Evolutionary conservation across 805 yeast species (phyloP), one percentile per base, ranked within the genome.

Genomic region (Wickerhamomyces rabaulensis): DNA sequence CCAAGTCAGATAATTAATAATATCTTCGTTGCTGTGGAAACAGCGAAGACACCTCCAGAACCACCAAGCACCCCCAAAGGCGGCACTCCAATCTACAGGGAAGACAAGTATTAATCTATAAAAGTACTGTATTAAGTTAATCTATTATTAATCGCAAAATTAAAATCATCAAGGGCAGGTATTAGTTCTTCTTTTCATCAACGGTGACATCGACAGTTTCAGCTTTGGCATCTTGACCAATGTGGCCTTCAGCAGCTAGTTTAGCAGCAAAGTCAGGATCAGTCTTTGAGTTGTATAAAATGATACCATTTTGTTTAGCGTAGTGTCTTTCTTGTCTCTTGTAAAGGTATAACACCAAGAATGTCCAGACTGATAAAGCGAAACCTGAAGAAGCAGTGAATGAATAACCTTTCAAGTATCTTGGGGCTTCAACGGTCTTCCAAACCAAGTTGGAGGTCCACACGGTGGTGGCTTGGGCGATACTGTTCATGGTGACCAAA

Each of bases 391-490:
- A 58, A 4, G 56, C 50, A 19, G 51, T 55, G 29, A 52, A 47
- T 39, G 78, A 72, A 35, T 66, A 80, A 49, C 86, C 87, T 52
- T 73, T 78, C 40, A 68, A 62, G 60, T 64, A 81, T 33, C 80
- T 62, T 26, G 86, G 87, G 15, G 80, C 74, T 40, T 78, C 82
- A 3, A 65, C 71, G 1, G 86, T 80, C 46, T 43, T 49, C 51
- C 51, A 52, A 17, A 49, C 55, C 5, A 52, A 44, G 25, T 45
- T n/a, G 2, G 80, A 64, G 49, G 72, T 73, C 76, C 79, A 79
- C 0, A 80, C 79, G 17, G 78, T 71, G 17, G 79, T 70, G 4
- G 78, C 68, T 54, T 78, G 80, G 5, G 83, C 80, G 39, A 78
- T 54, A 35, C 64, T 60, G 57, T 78, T 78, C 75, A 76, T 72